A percentile compares a stretch with the other conserved stretches of the same genome.
Conservation (phyloP, 441 rosid genomes). For the Populus hybrid region DNA sequence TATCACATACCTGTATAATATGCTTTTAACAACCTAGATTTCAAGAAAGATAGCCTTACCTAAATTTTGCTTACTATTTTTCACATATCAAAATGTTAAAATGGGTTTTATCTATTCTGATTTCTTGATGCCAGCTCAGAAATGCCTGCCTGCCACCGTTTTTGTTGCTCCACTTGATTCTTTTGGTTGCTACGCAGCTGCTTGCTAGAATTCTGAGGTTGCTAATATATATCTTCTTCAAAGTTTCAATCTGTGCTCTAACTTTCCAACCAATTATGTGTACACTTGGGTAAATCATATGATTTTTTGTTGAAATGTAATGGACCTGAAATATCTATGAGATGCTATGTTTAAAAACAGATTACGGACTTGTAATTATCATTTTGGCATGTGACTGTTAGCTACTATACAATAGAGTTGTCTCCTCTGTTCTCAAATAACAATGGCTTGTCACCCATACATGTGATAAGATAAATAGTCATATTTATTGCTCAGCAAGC, state of each 20-base stretch:
- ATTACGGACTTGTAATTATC: not conserved
- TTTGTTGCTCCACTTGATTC: not conserved
- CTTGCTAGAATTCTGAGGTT: not conserved
- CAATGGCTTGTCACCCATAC: not conserved
- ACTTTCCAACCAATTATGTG: not conserved
- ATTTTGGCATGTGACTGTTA: not conserved
- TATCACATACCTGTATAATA: not conserved
- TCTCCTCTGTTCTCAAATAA: not conserved
- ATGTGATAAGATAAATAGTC: not conserved
- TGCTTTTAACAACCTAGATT: not conserved
- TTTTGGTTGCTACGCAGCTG: not conserved
- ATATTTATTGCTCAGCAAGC: not conserved
- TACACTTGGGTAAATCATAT: not conserved
- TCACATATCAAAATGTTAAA: not conserved
- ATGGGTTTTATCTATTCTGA: not conserved
- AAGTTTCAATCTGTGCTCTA: not conserved
- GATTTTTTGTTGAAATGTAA: not conserved
- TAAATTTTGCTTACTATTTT: not conserved
- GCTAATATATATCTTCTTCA: not conserved
- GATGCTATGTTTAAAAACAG: not conserved
- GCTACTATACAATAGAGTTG: slow-evolving; percentile 1
- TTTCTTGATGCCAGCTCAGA: not conserved
- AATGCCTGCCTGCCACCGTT: no score
- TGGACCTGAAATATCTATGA: not conserved
- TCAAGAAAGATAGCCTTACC: not conserved